These are phyloP conservation scores for Boechera retrofracta DNA, from an alignment of 345 rosid genomes.

Conservation along the genomic window DNA sequence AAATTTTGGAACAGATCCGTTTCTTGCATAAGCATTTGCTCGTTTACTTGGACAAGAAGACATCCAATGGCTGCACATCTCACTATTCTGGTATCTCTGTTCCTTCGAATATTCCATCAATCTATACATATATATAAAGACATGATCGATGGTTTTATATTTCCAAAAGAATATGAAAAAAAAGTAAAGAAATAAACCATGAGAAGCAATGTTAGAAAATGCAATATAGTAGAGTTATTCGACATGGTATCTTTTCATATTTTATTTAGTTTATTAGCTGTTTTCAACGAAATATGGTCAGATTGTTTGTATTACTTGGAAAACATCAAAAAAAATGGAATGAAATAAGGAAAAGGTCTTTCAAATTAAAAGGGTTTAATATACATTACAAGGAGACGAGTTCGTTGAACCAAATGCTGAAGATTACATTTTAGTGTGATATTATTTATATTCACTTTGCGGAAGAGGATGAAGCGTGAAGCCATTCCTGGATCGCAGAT, in stretches of 20 bases:
- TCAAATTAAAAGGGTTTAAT: background rate
- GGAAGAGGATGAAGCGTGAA: conserved; percentile 38
- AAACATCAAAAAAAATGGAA: background rate
- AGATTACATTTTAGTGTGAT: background rate
- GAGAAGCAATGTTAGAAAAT: background rate
- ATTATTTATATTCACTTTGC: background rate
- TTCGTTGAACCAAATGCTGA: background rate
- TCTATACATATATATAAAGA: conserved; percentile 10
- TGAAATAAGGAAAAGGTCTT: conserved; percentile 3
- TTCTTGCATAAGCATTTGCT: background rate
- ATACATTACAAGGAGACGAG: conserved; percentile 2
- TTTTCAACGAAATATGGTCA: background rate
- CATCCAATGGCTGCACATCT: conserved; percentile 25
- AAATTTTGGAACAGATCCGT: background rate
- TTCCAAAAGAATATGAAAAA: background rate
- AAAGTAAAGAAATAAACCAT: background rate
- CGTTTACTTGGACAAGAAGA: conserved; percentile 26
- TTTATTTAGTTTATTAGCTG: background rate
- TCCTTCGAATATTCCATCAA: conserved; percentile 43
- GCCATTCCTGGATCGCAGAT: conserved; percentile 64
- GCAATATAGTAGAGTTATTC: background rate
- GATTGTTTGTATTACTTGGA: background rate
- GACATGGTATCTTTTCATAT: background rate
- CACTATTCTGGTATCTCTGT: conserved; percentile 24
- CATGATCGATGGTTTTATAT: conserved; percentile 12